Percentiles rank a stretch among this genome's conserved stretches.
Evolutionary conservation across 148 eudicot genomes (phyloP).

Genomic region (Fallopia convolvulus): DNA sequence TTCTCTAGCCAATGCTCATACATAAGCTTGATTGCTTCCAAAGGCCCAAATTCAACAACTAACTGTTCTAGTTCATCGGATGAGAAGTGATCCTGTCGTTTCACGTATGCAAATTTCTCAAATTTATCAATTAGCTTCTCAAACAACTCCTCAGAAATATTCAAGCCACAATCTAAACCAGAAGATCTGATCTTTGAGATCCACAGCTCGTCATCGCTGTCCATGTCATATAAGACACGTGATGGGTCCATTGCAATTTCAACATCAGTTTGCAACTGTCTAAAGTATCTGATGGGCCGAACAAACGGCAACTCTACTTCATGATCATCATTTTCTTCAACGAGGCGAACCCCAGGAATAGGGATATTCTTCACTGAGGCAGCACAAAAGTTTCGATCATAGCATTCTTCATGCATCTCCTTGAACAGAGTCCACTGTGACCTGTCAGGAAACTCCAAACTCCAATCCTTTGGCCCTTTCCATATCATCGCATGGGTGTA

Average conservation of each 20-base stretch:
- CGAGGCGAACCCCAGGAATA: slow-evolving; percentile 79
- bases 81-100: slow-evolving; percentile 52
- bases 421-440: slow-evolving; percentile 81
- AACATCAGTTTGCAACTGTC: slow-evolving; percentile 66
- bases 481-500: slow-evolving; percentile 98
- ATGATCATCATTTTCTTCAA: slow-evolving; percentile 58
- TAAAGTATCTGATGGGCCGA: slow-evolving; percentile 49
- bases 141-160: slow-evolving; percentile 59
- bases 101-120: slow-evolving; percentile 73
- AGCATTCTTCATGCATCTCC: slow-evolving; percentile 93
- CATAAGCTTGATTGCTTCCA: slow-evolving; percentile 40
- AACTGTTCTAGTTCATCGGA: slow-evolving; percentile 61
- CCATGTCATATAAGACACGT: slow-evolving; percentile 82
- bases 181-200: slow-evolving; percentile 26
- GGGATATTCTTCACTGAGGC: slow-evolving; percentile 93
- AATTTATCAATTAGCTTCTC: slow-evolving; percentile 77
- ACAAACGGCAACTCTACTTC: slow-evolving; percentile 40
- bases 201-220: slow-evolving; percentile 95
- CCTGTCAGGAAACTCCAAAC: slow-evolving; percentile 78
- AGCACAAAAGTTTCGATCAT: slow-evolving; percentile 82
- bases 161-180: slow-evolving; percentile 17
- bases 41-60: slow-evolving; percentile 41
- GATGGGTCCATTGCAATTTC: slow-evolving; percentile 82
- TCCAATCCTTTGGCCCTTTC: slow-evolving; percentile 96
- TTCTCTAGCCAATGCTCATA: slow-evolving; percentile 73